A percentile compares a stretch with the other conserved stretches of the same genome.
Conservation (phyloP, 192 early-diverging fungal genomes). For the Coemansia sp. region DNA sequence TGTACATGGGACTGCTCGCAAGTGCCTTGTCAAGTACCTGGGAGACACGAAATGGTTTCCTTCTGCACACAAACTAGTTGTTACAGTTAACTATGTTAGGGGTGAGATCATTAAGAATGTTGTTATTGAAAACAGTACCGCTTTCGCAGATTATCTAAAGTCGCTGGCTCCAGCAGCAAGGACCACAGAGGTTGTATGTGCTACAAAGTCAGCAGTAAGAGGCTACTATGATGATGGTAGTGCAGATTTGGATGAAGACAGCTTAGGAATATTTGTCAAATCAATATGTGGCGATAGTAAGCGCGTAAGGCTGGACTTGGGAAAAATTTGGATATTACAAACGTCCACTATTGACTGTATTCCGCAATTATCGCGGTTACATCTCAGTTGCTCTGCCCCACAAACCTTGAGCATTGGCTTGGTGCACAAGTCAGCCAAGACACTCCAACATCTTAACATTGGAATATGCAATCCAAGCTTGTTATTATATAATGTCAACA, state of each 20-base stretch:
- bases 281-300: not conserved
- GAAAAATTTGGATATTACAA: not conserved
- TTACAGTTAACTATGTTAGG: too few species aligned
- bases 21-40: too few species aligned
- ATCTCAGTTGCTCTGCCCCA: fast-evolving
- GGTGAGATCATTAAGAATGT: too few species aligned
- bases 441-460: not conserved
- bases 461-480: not conserved
- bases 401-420: not conserved
- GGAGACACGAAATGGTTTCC: too few species aligned
- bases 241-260: not conserved
- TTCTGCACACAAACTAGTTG: too few species aligned
- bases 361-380: not conserved
- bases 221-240: too few species aligned
- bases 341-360: not conserved
- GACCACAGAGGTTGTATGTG: not conserved
- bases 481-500: not conserved
- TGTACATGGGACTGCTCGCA: too few species aligned
- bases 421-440: not conserved
- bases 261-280: not conserved
- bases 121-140: too few species aligned
- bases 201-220: too few species aligned
- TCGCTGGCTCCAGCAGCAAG: not conserved
- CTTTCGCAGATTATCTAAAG: too few species aligned
- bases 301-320: not conserved